Evolutionary conservation across 257 asterid species (phyloP), one percentile per base, ranked within the genome.

Genomic region (Buddleja alternifolia): DNA sequence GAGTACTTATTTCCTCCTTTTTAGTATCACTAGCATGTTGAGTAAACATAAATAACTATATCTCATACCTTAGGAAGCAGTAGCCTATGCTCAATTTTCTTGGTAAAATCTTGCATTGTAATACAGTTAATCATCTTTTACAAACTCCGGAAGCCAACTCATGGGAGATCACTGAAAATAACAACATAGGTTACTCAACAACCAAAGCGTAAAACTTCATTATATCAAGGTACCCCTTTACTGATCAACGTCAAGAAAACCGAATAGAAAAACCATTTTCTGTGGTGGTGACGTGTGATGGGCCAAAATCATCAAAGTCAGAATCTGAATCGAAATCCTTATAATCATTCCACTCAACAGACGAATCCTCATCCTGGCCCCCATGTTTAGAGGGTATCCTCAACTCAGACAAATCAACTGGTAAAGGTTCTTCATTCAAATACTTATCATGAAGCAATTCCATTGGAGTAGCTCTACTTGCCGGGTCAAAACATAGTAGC

Each of bases 391-490:
- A 65, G 24, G 98, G 99, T 60, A 94, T 80, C 75, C 96, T 82
- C 67, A 94, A 77, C 75, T 87, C 90, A 42, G 92, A 78, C 10
- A 82, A 21, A 14, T 84, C 81, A 10, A 81, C 80, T 0, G 99
- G 96, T 7, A 84, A 73, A 29, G 99, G 99, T 39, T 87, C 97
- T 79, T 87, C 95, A 7, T 75, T 89, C 69, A 94, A 79, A 81
- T 94, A 94, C 78, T 82, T 91, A 54, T 85, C 97, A 3, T 82
- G 84, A 52, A 94, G 95, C 75, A 91, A 58, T 70, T 94, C 98
- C 88, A 80, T 72, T 0, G 98, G 87, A 47, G 90, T 81, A 19
- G 98, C 92, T 72, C 99, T 79, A 70, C 82, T 75, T 10, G 83
- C 72, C 1, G 99, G 99, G 58, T 94, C 84, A 12, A 80, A 89